A percentile compares a stretch with the other conserved stretches of the same genome.
Evolutionary conservation across 1,139 yeast genomes (phyloP).

Genomic region (Hanseniaspora uvarum): DNA sequence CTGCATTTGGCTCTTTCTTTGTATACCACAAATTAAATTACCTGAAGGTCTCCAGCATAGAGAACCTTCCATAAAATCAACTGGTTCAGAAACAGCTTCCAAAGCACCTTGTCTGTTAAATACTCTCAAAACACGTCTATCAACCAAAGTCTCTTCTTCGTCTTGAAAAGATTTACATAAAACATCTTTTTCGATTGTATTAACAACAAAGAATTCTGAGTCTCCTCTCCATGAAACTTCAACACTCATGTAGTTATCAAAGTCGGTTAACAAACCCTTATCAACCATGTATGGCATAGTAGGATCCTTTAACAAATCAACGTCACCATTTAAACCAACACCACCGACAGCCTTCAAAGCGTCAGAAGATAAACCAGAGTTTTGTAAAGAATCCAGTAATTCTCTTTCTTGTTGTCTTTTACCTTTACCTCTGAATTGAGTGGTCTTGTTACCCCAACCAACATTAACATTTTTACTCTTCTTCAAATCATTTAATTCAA

Average conservation of each 20-base stretch:
- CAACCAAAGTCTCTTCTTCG: conserved; percentile 24
- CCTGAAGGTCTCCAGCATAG: conserved; percentile 91
- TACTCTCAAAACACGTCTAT: conserved; percentile 73
- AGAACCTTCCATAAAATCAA: conserved; percentile 63
- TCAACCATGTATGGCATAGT: conserved; percentile 72
- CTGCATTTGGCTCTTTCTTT: conserved; percentile 36
- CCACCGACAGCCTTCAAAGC: conserved; percentile 35
- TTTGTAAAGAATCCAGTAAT: conserved; percentile 39
- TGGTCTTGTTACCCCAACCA: conserved; percentile 97
- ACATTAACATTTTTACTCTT: conserved; percentile 83
- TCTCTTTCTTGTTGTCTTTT: conserved; percentile 72
- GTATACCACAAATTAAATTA: conserved; percentile 71
- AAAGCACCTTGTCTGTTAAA: conserved; percentile 69
- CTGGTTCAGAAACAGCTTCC: conserved; percentile 83
- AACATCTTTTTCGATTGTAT: conserved; percentile 44
- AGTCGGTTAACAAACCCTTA: conserved; percentile 49
- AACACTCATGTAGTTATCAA: conserved; percentile 37
- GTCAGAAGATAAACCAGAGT: conserved; percentile 44
- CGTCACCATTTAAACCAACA: conserved; percentile 33
- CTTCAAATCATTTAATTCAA: conserved; percentile 55
- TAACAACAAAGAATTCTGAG: conserved; percentile 68
- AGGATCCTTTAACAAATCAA: conserved; percentile 68
- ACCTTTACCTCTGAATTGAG: conserved; percentile 93
- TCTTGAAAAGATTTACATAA: conserved; percentile 18
- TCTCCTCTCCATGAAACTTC: conserved; percentile 91